phyloP scores from a whole-genome alignment of 2,329 filamentous ascomycete species.

The Exophiala sp. region DNA sequence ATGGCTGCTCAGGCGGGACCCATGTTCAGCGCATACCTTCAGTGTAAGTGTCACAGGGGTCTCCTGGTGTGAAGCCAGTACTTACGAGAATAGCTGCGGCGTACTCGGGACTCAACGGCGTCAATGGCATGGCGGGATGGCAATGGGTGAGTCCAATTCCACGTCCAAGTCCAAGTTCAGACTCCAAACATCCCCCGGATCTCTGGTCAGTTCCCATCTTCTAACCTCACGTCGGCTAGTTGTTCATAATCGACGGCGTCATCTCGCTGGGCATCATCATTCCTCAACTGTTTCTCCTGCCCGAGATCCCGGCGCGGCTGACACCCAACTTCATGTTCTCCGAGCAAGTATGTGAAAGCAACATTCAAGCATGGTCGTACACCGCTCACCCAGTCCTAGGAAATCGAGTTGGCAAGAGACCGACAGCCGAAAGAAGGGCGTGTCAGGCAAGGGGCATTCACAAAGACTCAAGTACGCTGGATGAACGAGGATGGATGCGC shows the following conservation, averaged over 20 bases:
- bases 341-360: neutral
- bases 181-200: too few species aligned
- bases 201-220: too few species aligned
- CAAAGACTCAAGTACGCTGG: neutral
- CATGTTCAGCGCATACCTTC: slow-evolving; percentile 53
- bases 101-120: slow-evolving; percentile 48
- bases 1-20: slow-evolving; percentile 9
- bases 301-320: neutral
- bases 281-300: neutral
- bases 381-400: neutral
- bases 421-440: slow-evolving; percentile 2
- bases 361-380: neutral
- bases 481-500: too few species aligned
- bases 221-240: neutral
- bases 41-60: slow-evolving; percentile 26
- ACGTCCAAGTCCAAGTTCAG: too few species aligned
- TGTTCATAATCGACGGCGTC: slow-evolving; percentile 36
- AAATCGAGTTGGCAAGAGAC: slow-evolving; percentile 4
- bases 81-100: too few species aligned
- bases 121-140: slow-evolving; percentile 43
- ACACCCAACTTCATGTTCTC: neutral
- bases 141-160: slow-evolving; percentile 29
- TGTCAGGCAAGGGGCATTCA: neutral
- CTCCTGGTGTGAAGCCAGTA: too few species aligned
- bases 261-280: slow-evolving; percentile 27